Base-by-base conservation (phyloP, 2,329 filamentous ascomycete species). In the Ophiocordyceps sinensis region DNA sequence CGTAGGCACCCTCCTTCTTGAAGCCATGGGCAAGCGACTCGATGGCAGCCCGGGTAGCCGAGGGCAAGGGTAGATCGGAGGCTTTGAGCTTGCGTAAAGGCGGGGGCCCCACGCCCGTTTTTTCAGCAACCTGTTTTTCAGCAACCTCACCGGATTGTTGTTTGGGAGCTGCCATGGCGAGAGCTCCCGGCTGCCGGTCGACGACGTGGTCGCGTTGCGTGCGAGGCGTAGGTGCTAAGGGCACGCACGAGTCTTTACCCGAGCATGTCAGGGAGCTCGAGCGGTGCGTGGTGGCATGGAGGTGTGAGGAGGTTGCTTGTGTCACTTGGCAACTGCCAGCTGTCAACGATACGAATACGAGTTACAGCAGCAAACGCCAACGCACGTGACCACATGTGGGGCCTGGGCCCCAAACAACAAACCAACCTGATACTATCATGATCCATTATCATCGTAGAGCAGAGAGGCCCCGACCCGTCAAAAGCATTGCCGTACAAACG, bases 1-100 rank as follows among this genome's bases (percentile, higher is more conserved):
- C 85, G 54, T 88, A 91, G 43, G 82, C 82, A 45, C 85, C 85
- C 60, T 85, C 86, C 64, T 88, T 89, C 62, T 88, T 88, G 65
- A 88, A 89, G 11, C 74, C 80, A 54, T 85, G 79, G n/a, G 83
- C 75, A 19, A 89, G 71, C 14, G 71, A 73, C 51, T 88, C 83
- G 43, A 89, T 85, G 2, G 80, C 78, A 2, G 74, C 72, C 47
- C 82, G 72, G 40, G 85, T 84, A n/a, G 77, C 72, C 3, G 79
- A 81, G 5, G 82, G 74, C 17, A 88, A 63, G 2, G 84, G 84
- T 15, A 89, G 68, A 50, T 89, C 84, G 0, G 79, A 80, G 3
- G 82, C 75, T 58, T 85, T 85, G 56, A 81, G 75, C 52, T 77
- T 82, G 50, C 61, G 58, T 1, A 51, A 41, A 23, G 46, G 45